Percentiles rank a stretch among this genome's conserved stretches.
These are phyloP conservation scores for Neurospora sp. DNA, from an alignment of 495 filamentous ascomycete genomes.

Conservation along the genomic window DNA sequence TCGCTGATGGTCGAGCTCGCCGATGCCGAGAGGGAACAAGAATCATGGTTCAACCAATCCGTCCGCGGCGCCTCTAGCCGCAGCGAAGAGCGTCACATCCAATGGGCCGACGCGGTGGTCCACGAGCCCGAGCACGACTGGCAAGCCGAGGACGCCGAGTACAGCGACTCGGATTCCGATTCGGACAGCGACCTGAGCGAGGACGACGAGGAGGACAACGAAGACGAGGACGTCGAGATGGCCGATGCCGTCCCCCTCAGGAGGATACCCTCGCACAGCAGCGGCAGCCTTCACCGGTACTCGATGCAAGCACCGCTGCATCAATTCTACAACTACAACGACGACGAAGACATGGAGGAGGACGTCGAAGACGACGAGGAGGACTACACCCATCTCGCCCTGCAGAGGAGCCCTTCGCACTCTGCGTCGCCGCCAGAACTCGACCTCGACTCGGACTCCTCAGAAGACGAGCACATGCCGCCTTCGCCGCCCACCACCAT, in stretches of 20 bases:
- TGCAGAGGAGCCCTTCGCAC: slow-evolving; percentile 65
- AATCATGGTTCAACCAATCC: slow-evolving; percentile 95
- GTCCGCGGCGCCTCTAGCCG: slow-evolving; percentile 61
- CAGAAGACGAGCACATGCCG: slow-evolving; percentile 62
- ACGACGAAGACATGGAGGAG: slow-evolving; percentile 50
- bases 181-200: slow-evolving; percentile 18
- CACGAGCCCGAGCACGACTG: slow-evolving; percentile 66
- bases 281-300: slow-evolving; percentile 11
- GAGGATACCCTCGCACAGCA: slow-evolving; percentile 30
- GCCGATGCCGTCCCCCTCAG: slow-evolving; percentile 36
- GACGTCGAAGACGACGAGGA: slow-evolving; percentile 58
- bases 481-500: slow-evolving; percentile 66
- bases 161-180: slow-evolving; percentile 33
- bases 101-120: slow-evolving; percentile 75
- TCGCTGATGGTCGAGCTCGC: slow-evolving; percentile 89
- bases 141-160: slow-evolving; percentile 55
- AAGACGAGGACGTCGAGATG: slow-evolving; percentile 45
- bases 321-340: slow-evolving; percentile 16
- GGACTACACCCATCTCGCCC: slow-evolving; percentile 57
- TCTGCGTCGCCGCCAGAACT: slow-evolving; percentile 62
- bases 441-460: slow-evolving; percentile 56
- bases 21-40: slow-evolving; percentile 90
- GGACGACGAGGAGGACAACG: slow-evolving; percentile 23
- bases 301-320: slow-evolving; percentile 4
- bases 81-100: slow-evolving; percentile 56